Base-by-base conservation (phyloP, 495 filamentous ascomycete species). In the Pyrenula aspistea region DNA sequence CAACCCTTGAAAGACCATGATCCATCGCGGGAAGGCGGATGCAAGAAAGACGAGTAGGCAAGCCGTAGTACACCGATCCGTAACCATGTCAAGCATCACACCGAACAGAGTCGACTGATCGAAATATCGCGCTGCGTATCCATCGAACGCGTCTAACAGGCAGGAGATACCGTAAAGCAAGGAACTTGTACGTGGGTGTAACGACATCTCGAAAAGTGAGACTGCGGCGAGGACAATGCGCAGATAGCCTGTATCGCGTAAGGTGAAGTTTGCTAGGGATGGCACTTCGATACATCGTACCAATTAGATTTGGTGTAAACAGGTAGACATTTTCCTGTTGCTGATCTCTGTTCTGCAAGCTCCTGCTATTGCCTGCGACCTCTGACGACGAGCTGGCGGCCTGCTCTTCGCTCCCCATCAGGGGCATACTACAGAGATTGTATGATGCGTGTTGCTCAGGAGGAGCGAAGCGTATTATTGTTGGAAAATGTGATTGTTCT, bases 251-350 rank as follows among this genome's bases (percentile, higher is more conserved):
- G 22, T n/a, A 23, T 24, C 21, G 25, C 24, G 11, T 22, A 21
- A 56, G n/a, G n/a, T n/a, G n/a, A n/a, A n/a, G n/a, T n/a, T n/a
- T n/a, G n/a, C n/a, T n/a, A n/a, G n/a, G n/a, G n/a, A n/a, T n/a
- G n/a, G n/a, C n/a, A 51, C 1, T 51, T 22, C 49, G 20, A 54
- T 51, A 65, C 77, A 54, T 62, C 79, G 55, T 78, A 94, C 91
- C 92, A 62, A 97, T 96, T 23, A 96, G 71, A 62, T 97, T 97
- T 4, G 92, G 92, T 61, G 81, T 84, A 72, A 96, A 96, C n/a
- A 95, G 69, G 63, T 95, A 97, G 58, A 97, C 86, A 69, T 96
- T 96, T 75, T 96, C 92, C 36, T 77, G n/a, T n/a, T n/a, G n/a
- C n/a, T n/a, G n/a, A n/a, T n/a, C n/a, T n/a, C n/a, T n/a, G n/a